Percentiles rank a stretch among this genome's conserved stretches.
These are phyloP conservation scores for Hypoxylon sp. DNA, from an alignment of 2,329 filamentous ascomycete species.

Conservation along the genomic window DNA sequence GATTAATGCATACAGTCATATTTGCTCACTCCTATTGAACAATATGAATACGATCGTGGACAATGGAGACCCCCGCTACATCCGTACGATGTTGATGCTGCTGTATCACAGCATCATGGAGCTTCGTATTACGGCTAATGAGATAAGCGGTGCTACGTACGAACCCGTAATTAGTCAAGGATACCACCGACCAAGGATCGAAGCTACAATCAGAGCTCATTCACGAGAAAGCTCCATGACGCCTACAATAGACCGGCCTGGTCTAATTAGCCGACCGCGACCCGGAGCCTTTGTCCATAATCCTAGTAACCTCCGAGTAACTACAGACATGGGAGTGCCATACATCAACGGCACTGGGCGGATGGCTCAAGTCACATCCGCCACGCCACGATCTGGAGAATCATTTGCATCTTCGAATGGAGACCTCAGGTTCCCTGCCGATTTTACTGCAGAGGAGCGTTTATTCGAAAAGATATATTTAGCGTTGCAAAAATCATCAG, in stretches of 20 bases:
- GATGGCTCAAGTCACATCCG: conserved; percentile 67
- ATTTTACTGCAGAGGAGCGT: conserved; percentile 81
- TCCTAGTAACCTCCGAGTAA: conserved; percentile 68
- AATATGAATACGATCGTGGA: conserved; percentile 76
- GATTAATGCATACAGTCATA: conserved; percentile 75
- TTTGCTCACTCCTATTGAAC: conserved; percentile 71
- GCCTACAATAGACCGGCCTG: conserved; percentile 66
- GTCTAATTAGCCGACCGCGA: conserved; percentile 57
- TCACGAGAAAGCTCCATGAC: conserved; percentile 68
- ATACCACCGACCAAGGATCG: conserved; percentile 54
- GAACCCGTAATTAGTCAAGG: conserved; percentile 45
- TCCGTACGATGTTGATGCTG: conserved; percentile 73
- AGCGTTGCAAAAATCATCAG: conserved; percentile 79
- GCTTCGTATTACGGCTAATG: conserved; percentile 67
- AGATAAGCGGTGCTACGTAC: conserved; percentile 48
- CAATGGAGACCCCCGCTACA: conserved; percentile 76
- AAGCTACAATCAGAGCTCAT: conserved; percentile 66
- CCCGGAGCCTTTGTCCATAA: conserved; percentile 62
- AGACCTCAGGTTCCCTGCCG: conserved; percentile 68
- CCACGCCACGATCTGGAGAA: conserved; percentile 87
- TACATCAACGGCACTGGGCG: conserved; percentile 66
- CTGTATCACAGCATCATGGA: conserved; percentile 79
- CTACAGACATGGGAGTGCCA: conserved; percentile 67
- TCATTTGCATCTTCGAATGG: conserved; percentile 76
- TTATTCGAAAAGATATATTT: conserved; percentile 87